Evolutionary conservation across 495 filamentous ascomycete species (phyloP), one percentile per base, ranked within the genome.

Genomic region (Lophium mytilinum): DNA sequence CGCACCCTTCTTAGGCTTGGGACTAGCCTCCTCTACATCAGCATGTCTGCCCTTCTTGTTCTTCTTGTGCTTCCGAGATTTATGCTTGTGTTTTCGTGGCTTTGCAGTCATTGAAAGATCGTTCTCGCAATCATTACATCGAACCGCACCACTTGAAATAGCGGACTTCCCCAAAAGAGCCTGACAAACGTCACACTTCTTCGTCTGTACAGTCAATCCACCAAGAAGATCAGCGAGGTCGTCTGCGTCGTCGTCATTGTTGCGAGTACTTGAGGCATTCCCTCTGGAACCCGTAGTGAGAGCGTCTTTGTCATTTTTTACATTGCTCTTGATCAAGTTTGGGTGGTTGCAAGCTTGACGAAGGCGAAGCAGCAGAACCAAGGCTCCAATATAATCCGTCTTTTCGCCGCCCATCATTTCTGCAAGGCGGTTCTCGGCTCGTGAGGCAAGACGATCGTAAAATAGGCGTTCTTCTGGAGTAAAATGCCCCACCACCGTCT

Each of bases 321-420:
- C 75, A 63, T 89, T 91, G 48, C 83, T 83, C 56, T 86, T 89
- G 50, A 95, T 83, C 52, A 98, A 75, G 50, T 89, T 81, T 0
- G 90, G 88, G 70, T 98, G 93, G 66, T 98, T 95, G 72, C 93
- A 98, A 37, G 89, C 85, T 70, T 97, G 92, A 50, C 92, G 80
- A 55, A 98, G 76, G 46, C 93, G 85, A 57, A 98, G 73, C 12
- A 98, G 79, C 57, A 98, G 71, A 11, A 95, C 88, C 63, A 98
- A 83, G 17, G 93, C 93, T 58, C 83, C 84, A 18, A 87, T 85
- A 71, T 91, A 91, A 67, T 86, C 87, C 21, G 85, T 68, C 63
- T 87, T 86, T 5, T 73, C 73, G 35, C 76, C 82, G 37, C 79
- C 80, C 83, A 95, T 90, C 88, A 96, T 93, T 66, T 85, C 81